Percentiles rank a stretch among this genome's conserved stretches.
Conservation (phyloP, 2,329 filamentous ascomycete species). For the Lecanicillium sp. region DNA sequence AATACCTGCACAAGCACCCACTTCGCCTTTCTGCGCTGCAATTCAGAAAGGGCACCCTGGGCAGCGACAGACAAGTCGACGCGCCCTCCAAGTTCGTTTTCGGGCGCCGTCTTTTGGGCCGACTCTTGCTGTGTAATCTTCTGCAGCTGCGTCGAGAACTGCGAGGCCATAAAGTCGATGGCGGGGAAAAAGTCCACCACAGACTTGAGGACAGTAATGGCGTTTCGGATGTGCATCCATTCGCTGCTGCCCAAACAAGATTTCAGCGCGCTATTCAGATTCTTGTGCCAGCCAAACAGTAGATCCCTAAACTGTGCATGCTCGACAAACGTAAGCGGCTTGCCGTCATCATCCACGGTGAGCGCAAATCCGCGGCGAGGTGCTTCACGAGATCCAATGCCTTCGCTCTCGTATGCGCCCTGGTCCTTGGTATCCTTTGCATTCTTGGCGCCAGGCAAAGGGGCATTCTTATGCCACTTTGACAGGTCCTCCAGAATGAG, state of each 20-base stretch:
- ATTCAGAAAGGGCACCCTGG: constrained; percentile 62
- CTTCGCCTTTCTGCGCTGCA: constrained; percentile 59
- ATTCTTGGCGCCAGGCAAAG: constrained; percentile 37
- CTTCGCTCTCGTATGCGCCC: constrained; percentile 80
- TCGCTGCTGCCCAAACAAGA: constrained; percentile 75
- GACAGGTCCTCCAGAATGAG: constrained; percentile 74
- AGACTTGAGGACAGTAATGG: constrained; percentile 80
- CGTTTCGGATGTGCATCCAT: constrained; percentile 97
- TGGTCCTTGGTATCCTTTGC: constrained; percentile 33
- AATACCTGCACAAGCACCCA: constrained; percentile 75
- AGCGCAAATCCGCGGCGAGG: constrained; percentile 73
- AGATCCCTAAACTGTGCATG: constrained; percentile 82
- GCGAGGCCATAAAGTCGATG: constrained; percentile 78
- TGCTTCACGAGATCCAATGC: constrained; percentile 42
- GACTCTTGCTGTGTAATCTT: constrained; percentile 59
- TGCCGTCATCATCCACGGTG: constrained; percentile 59
- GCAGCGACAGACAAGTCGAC: constrained; percentile 72
- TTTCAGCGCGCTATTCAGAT: constrained; percentile 72
- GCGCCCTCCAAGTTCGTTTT: constrained; percentile 52
- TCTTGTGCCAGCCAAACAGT: constrained; percentile 85
- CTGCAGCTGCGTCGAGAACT: constrained; percentile 58
- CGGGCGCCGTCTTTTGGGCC: constrained; percentile 39
- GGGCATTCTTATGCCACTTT: constrained; percentile 75
- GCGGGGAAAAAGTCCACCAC: constrained; percentile 79
- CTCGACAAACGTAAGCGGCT: constrained; percentile 65